Base-by-base conservation (phyloP, 2,329 filamentous ascomycete species). In the Scortechinia acanthostroma region DNA sequence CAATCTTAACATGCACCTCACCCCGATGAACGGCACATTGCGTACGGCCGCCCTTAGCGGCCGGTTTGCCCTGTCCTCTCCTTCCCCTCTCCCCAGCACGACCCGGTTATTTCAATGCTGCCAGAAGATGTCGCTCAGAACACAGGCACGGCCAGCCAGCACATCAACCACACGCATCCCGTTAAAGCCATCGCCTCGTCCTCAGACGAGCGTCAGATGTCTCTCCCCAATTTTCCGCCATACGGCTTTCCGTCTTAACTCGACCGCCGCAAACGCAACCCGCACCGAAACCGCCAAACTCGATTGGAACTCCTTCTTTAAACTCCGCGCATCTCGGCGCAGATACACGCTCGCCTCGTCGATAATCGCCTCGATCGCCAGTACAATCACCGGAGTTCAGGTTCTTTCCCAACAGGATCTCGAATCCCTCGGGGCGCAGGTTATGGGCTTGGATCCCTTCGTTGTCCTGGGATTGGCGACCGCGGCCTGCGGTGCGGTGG, bases 231-330 rank as follows among this genome's bases (percentile, higher is more conserved):
- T 30, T n/a, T 30, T 30, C 10, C 25, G 10, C 25, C 25, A n/a
- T 10, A 30, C 10, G 10, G n/a, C 25, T n/a, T 10, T 30, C 25
- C 25, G 25, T 30, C 10, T n/a, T 10, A 30, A 30, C n/a, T 30
- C 25, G 25, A 30, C 25, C 25, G 10, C 25, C 25, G 10, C 25
- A n/a, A n/a, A n/a, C 25, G 25, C 25, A n/a, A 10, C 25, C 25
- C 25, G 10, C 10, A 10, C 25, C 10, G 17, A 40, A 15, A 17
- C 14, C 14, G 35, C 17, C 10, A 40, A 47, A 4, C 62, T 73
- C 28, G 66, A 71, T 53, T 85, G 80, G 80, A 73, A 84, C 59
- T 72, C 74, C 42, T 85, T 83, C 65, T 80, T 85, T 60, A 71
- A 71, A 48, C 73, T 85, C 23, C 77, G 80, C 47, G 71, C 74